phyloP scores from a whole-genome alignment of 768 basidiomycete genomes.

The Phaeolepiota aurea region DNA sequence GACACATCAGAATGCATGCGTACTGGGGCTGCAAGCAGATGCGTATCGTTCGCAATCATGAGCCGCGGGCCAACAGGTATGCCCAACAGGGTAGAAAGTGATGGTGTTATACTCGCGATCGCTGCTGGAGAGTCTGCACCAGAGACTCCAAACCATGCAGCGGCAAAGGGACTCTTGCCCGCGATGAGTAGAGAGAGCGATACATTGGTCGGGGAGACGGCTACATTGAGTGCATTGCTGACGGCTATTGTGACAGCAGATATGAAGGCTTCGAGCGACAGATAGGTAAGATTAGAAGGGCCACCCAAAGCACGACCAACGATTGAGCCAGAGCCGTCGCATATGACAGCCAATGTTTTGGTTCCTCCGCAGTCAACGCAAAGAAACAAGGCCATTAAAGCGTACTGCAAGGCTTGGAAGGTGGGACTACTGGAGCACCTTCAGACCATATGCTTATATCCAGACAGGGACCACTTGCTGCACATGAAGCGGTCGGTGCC shows the following conservation, averaged over 20 bases:
- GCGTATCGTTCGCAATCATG: constrained; percentile 72
- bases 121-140: constrained; percentile 72
- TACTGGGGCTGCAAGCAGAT: constrained; percentile 77
- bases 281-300: constrained; percentile 82
- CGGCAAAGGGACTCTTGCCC: constrained; percentile 35
- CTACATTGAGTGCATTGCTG: constrained; percentile 42
- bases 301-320: constrained; percentile 64
- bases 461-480: too few relatives aligned
- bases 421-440: too few relatives aligned
- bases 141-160: constrained; percentile 79
- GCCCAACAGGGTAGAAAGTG: constrained; percentile 47
- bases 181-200: constrained; percentile 29
- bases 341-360: constrained; percentile 75
- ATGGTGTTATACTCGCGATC: constrained; percentile 42
- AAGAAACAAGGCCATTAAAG: constrained; percentile 56
- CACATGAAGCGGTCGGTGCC: not conserved
- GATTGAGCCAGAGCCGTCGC: constrained; percentile 46
- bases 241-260: constrained; percentile 43
- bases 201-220: constrained; percentile 24
- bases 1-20: constrained; percentile 48
- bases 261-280: constrained; percentile 54
- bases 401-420: too few relatives aligned
- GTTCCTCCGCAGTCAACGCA: constrained; percentile 88
- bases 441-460: too few relatives aligned
- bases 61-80: constrained; percentile 49